Evolutionary conservation across 139 green algal species (phyloP).

Genomic region (Coelastrella sp.): DNA sequence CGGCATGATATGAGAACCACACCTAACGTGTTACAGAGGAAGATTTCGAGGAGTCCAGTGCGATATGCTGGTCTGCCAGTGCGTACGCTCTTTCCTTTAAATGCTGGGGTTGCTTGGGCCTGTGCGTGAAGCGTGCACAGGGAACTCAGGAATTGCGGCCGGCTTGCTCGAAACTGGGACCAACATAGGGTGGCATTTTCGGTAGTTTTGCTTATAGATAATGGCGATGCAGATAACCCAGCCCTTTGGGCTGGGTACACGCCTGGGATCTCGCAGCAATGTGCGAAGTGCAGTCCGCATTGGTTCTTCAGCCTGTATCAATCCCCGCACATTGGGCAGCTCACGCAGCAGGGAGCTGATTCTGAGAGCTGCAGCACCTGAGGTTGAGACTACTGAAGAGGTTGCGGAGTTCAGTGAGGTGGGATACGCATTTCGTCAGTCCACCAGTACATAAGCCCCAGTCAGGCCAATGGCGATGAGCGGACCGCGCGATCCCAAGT

Average conservation of each 20-base stretch:
- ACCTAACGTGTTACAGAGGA: not conserved
- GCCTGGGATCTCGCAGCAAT: conserved; percentile 24
- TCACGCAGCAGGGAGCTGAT: not conserved
- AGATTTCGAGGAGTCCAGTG: not conserved
- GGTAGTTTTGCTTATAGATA: not conserved
- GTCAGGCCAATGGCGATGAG: not conserved
- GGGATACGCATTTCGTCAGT: not conserved
- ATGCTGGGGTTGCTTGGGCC: not conserved
- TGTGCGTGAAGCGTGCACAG: not conserved
- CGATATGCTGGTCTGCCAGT: not conserved
- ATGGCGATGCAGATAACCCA: conserved; percentile 11
- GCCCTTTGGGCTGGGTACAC: conserved; percentile 10
- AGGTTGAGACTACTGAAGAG: conserved; percentile 32
- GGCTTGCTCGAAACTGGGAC: not conserved
- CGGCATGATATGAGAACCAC: not conserved
- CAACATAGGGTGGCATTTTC: not conserved
- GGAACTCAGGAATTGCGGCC: not conserved
- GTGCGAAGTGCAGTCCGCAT: conserved; percentile 10
- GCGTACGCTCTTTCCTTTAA: not conserved
- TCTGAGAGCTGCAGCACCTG: conserved; percentile 15
- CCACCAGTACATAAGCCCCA: not conserved
- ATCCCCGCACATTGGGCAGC: not conserved
- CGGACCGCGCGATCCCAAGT: too few relatives aligned
- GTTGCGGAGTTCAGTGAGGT: not conserved
- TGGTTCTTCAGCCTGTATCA: conserved; percentile 1